Evolutionary conservation across 192 early-diverging fungal species (phyloP).

Genomic region (Dissophora ornata): DNA sequence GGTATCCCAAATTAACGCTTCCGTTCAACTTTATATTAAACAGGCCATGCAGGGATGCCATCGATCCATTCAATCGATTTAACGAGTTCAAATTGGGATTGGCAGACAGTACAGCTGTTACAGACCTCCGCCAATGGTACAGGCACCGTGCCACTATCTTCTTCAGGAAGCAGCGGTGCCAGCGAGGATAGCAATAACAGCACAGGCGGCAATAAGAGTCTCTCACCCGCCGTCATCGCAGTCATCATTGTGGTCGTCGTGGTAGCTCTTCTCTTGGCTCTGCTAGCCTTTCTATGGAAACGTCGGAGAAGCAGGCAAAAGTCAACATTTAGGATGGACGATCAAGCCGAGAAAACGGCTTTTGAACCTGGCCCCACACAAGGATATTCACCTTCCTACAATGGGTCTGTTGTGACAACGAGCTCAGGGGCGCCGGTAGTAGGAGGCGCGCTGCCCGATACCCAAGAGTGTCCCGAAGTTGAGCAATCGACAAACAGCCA

Average conservation of each 20-base stretch:
- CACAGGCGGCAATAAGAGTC: not conserved
- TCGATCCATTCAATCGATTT: conserved; percentile 9
- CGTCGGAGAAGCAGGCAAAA: conserved; percentile 4
- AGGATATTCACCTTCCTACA: not conserved
- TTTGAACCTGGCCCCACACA: not conserved
- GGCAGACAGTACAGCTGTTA: conserved; percentile 2
- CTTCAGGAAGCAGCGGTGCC: not conserved
- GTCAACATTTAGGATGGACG: too few species aligned
- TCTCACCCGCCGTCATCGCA: not conserved
- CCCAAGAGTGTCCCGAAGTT: too few species aligned
- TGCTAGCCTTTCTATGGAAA: not conserved
- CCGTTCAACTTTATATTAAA: too few species aligned
- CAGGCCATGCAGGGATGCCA: conserved; percentile 1
- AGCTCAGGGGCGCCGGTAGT: too few species aligned
- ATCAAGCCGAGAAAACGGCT: not conserved
- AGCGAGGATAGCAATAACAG: not conserved
- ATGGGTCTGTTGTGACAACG: too few species aligned
- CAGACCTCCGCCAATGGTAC: not conserved
- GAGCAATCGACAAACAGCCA: too few species aligned
- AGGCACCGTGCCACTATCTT: not conserved
- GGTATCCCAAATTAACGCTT: too few species aligned
- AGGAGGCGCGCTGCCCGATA: too few species aligned
- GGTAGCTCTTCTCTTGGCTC: not conserved
- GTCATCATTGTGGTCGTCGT: conserved; percentile 1
- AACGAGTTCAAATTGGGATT: conserved; percentile 7